phyloP scores from a whole-genome alignment of 768 basidiomycete species.

The Lanmaoa pseudosensibilis region DNA sequence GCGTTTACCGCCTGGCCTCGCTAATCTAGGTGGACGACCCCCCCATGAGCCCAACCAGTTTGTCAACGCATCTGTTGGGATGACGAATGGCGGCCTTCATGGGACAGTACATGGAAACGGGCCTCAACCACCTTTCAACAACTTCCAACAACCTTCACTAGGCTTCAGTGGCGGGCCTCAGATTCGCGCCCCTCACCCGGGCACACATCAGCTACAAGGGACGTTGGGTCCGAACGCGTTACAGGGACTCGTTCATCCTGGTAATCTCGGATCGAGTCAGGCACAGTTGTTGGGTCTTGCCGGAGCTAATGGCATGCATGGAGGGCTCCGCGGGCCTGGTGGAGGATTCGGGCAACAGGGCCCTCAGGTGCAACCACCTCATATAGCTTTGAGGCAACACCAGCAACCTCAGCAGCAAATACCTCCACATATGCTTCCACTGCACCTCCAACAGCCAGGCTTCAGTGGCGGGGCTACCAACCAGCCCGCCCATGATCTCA shows the following conservation, averaged over 20 bases:
- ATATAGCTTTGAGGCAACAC: conserved; percentile 35
- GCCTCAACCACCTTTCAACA: conserved; percentile 54
- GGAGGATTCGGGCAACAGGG: conserved; percentile 40
- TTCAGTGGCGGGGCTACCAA: conserved; percentile 45
- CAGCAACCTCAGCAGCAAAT: conserved; percentile 49
- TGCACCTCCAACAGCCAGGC: conserved; percentile 64
- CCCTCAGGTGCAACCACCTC: conserved; percentile 32
- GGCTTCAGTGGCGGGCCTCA: conserved; percentile 43
- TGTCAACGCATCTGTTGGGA: conserved; percentile 40
- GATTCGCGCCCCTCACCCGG: conserved; percentile 53
- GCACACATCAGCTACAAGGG: conserved; percentile 49
- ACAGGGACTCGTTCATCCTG: conserved; percentile 52
- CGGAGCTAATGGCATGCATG: conserved; percentile 45
- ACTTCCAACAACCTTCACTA: conserved; percentile 45
- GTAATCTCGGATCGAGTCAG: conserved; percentile 52
- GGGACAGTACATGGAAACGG: conserved; percentile 46
- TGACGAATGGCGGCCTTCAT: conserved; percentile 49
- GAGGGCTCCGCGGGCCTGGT: conserved; percentile 47
- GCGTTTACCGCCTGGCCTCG: conserved; percentile 75
- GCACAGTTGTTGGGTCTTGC: conserved; percentile 46
- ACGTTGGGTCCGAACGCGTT: conserved; percentile 48
- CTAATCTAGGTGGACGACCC: conserved; percentile 78
- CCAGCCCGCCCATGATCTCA: conserved; percentile 70
- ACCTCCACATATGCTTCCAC: conserved; percentile 51
- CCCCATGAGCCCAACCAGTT: conserved; percentile 78